These are phyloP conservation scores for Debaryomyces sp. DNA, from an alignment of 1,139 yeast genomes.

Conservation along the genomic window DNA sequence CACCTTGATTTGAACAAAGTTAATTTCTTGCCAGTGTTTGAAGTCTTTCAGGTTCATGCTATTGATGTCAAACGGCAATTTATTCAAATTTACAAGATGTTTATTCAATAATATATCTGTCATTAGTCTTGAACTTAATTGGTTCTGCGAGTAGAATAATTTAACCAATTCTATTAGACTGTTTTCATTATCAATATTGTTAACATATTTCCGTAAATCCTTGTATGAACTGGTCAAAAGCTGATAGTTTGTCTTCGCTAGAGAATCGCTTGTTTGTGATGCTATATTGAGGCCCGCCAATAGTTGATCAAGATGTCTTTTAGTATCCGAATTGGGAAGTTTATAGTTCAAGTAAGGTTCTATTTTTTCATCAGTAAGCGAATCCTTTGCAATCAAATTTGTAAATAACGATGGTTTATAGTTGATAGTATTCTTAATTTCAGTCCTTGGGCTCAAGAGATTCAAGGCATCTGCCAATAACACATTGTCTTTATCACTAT, in stretches of 20 bases:
- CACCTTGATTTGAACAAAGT: conserved; percentile 28
- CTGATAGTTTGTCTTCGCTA: conserved; percentile 12
- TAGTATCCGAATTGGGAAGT: conserved; percentile 9
- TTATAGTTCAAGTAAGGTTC: conserved; percentile 12
- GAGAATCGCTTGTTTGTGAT: conserved; percentile 12
- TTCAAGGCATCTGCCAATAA: conserved; percentile 43
- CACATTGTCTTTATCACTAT: conserved; percentile 21
- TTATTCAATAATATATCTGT: conserved; percentile 33
- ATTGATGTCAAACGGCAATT: conserved; percentile 27
- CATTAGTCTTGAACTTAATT: conserved; percentile 27
- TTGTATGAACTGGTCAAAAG: conserved; percentile 20
- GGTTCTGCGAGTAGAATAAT: conserved; percentile 29
- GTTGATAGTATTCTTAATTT: conserved; percentile 10
- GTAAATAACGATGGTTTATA: conserved; percentile 42
- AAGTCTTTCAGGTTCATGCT: conserved; percentile 6
- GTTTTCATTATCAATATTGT: conserved; percentile 23
- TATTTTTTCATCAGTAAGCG: conserved; percentile 17
- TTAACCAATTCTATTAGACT: conserved; percentile 31
- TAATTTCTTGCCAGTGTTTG: conserved; percentile 14
- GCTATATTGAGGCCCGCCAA: conserved; percentile 10
- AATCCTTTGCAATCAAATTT: conserved; percentile 34
- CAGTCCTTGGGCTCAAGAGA: conserved; percentile 30
- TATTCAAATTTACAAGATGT: conserved; percentile 23
- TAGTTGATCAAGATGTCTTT: conserved; percentile 10
- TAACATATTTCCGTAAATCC: conserved; percentile 25